Base-by-base conservation (phyloP, 2,329 filamentous ascomycete species). In the Monosporascus sp. region DNA sequence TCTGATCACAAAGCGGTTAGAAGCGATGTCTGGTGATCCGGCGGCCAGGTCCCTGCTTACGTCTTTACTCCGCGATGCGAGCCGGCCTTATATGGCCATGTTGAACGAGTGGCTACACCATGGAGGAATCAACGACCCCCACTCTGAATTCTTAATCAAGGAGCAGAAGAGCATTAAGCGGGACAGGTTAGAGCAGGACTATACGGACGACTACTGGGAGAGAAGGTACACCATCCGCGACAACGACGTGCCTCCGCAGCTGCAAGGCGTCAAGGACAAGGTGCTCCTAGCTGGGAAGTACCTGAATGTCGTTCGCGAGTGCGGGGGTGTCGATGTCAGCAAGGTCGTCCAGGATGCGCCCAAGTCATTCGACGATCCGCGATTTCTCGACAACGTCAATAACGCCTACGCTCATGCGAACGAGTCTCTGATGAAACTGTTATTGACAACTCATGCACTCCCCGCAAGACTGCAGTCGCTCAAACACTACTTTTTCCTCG, bases 151-250 rank as follows among this genome's bases (percentile, higher is more conserved):
- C 62, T 75, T 99, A 51, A 86, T 99, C 66, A 95, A 95, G 66
- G 94, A 97, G 70, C 91, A 96, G 64, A 95, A 93, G 71, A 96
- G 92, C 65, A 97, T 99, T 63, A 87, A 88, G 54, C 84, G 94
- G 41, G 94, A 97, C 69, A 83, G 90, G 55, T 76, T 99, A 3
- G 91, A 97, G 66, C 87, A 96, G 67, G 94, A 99, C 69, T 99
- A 97, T 66, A 99, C 93, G 0, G 94, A 99, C 69, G 94, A 99
- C 66, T 99, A 99, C 71, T 99, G 94, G 94, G 94, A 99, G 69
- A 91, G 96, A 66, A 83, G 94, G 58, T 99, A 99, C 68, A 97
- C 94, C 5, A 88, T 99, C 58, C 87, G 94, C 55, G 91, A 96
- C 56, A 85, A 90, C 48, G 89, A 96, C 56, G 86, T 97, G 1